Conservation (phyloP, 2,329 filamentous ascomycete genomes). For the Monosporascus sp. region DNA sequence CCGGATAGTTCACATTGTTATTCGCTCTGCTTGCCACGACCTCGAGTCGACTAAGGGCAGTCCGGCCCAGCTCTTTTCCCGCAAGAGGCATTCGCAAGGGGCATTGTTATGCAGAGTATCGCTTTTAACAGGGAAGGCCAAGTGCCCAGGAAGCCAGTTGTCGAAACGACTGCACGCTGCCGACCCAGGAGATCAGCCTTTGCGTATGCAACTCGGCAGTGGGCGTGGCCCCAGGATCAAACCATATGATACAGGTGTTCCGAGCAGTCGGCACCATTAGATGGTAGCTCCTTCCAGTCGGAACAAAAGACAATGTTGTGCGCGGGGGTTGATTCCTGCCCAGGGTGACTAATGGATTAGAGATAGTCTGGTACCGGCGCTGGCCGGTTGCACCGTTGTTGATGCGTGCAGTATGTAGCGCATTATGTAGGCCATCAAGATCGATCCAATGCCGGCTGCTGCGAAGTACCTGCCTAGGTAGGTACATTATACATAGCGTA, state of each 20-base stretch:
- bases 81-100: not conserved
- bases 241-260: constrained; percentile 9
- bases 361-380: too few species aligned
- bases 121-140: not conserved
- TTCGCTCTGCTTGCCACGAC: too few species aligned
- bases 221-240: constrained; percentile 8
- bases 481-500: not conserved
- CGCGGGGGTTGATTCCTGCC: not conserved
- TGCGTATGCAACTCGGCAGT: constrained; percentile 20
- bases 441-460: not conserved
- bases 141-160: not conserved
- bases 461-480: not conserved
- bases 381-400: too few species aligned
- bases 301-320: not conserved
- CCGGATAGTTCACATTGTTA: too few species aligned
- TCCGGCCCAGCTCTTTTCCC: not conserved
- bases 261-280: constrained; percentile 10
- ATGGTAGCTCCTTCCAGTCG: not conserved
- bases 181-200: constrained; percentile 23
- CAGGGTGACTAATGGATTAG: not conserved
- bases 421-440: too few species aligned
- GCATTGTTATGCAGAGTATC: not conserved
- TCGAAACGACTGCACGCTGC: constrained; percentile 14
- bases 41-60: too few species aligned
- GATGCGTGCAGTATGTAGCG: too few species aligned